A percentile compares a stretch with the other conserved stretches of the same genome.
Evolutionary conservation across 176 grass and related monocot species (phyloP).

Genomic region (Pontederia paniculata): DNA sequence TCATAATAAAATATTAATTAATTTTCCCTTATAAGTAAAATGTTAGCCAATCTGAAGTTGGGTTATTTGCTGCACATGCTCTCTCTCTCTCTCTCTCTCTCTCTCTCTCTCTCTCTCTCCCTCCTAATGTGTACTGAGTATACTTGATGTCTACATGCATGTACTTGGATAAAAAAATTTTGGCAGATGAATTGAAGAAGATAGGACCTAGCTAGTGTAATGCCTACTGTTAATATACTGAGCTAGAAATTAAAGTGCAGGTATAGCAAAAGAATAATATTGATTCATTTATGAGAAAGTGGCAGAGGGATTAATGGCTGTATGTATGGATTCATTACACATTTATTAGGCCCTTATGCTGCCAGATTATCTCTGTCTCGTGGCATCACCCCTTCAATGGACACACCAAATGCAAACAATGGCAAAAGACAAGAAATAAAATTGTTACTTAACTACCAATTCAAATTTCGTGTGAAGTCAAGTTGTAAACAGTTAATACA

Average conservation of each 20-base stretch:
- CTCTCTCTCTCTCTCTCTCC: neutral
- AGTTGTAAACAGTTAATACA: neutral
- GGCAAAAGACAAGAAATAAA: conserved; percentile 4
- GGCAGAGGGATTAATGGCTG: neutral
- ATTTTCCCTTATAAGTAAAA: conserved; percentile 14
- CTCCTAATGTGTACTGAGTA: neutral
- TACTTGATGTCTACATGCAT: neutral
- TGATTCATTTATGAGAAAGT: neutral
- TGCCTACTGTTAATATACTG: neutral
- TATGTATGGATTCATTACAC: neutral
- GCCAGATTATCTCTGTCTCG: conserved; percentile 1
- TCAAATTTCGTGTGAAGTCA: neutral
- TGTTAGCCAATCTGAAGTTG: neutral
- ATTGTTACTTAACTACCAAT: neutral
- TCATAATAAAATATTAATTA: conserved; percentile 10
- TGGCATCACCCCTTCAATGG: neutral
- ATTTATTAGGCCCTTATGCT: neutral
- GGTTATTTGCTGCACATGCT: conserved; percentile 2
- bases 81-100: neutral
- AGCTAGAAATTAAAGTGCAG: neutral
- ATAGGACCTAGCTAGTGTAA: neutral
- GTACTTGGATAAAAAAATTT: neutral
- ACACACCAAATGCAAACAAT: conserved; percentile 1
- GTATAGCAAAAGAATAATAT: conserved; percentile 1
- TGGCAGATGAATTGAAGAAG: neutral